Base-by-base conservation (phyloP, 192 early-diverging fungal genomes). In the Coemansia sp. region DNA sequence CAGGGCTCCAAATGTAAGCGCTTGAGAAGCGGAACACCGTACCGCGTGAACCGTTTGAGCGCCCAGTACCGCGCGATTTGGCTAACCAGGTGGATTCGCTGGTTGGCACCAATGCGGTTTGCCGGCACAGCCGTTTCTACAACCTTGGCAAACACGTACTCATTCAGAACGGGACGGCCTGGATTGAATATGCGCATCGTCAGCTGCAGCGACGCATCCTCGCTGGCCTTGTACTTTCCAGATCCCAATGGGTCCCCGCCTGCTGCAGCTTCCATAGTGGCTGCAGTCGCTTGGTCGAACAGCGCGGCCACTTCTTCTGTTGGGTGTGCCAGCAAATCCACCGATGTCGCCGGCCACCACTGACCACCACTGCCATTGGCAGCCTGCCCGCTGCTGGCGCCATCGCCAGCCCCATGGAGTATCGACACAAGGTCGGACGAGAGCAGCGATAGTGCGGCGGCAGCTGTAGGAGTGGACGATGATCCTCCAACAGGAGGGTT, bases 1-100 rank as follows among this genome's bases (percentile, higher is more conserved):
- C 94, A 96, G 13, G 94, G 95, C 86, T 98, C 96, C 69, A 99
- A 77, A 70, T 98, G 95, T 29, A 99, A 82, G 51, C 97, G 86
- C 73, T 98, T 98, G 35, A 99, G 78, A 6, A 99, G 83, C 1
- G 97, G 94, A 2, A 95, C 95, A 1, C 97, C 97, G 26, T 94
- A 86, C 21, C 96, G 74, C n/a, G 87, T 74, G 69, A 90, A 88
- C 30, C 95, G 87, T 72, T 99, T 99, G 10, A 98, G 83, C 2
- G 95, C 88, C 97, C 97, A 99, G 78, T 96, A 99, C 70, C 89
- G 87, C 62, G 91, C 91, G 31, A 96, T 86, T 15, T 45, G 64
- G 4, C 42, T n/a, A 20, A 55, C 60, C 20, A 78, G 48, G 31
- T 23, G 40, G 2, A 16, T 15, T 1, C 70, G 56, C n/a, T 81